phyloP scores from a whole-genome alignment of 2,329 filamentous ascomycete genomes.

The Diaporthe citriasiana region DNA sequence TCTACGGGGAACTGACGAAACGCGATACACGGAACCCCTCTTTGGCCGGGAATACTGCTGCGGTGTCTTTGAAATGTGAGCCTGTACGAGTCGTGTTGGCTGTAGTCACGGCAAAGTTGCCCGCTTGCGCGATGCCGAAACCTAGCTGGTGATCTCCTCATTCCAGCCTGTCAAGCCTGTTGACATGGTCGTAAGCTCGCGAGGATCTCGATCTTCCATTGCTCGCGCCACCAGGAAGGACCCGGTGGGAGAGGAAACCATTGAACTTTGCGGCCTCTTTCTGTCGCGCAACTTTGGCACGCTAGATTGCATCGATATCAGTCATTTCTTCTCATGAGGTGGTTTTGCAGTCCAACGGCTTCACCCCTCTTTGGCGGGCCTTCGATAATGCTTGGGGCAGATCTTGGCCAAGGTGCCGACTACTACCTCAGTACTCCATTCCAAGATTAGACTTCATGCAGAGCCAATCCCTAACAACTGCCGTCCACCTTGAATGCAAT shows the following conservation, averaged over 20 bases:
- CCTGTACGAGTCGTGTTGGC: conserved; percentile 10
- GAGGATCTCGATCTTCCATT: neutral
- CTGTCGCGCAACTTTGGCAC: neutral
- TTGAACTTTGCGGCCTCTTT: conserved; percentile 14
- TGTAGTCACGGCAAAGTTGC: neutral
- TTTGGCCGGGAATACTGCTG: conserved; percentile 19
- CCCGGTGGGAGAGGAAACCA: neutral
- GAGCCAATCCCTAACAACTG: conserved; percentile 6
- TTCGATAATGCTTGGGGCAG: conserved; percentile 25
- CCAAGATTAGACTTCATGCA: conserved; percentile 31
- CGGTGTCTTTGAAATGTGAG: neutral
- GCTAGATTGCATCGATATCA: neutral
- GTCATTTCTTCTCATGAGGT: neutral
- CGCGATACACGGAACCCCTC: conserved; percentile 1
- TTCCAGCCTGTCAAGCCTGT: conserved; percentile 10
- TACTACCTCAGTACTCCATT: neutral
- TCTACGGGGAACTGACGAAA: neutral
- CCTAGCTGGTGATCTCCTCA: conserved; percentile 12
- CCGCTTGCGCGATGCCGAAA: neutral
- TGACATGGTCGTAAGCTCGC: neutral
- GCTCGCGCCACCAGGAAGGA: conserved; percentile 5
- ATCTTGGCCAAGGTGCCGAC: conserved; percentile 27
- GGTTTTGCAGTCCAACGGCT: neutral
- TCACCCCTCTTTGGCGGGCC: conserved; percentile 2
- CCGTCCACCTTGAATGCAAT: conserved; percentile 13